Base-by-base conservation (phyloP, 2,329 filamentous ascomycete species). In the Exophiala oligosperma region DNA sequence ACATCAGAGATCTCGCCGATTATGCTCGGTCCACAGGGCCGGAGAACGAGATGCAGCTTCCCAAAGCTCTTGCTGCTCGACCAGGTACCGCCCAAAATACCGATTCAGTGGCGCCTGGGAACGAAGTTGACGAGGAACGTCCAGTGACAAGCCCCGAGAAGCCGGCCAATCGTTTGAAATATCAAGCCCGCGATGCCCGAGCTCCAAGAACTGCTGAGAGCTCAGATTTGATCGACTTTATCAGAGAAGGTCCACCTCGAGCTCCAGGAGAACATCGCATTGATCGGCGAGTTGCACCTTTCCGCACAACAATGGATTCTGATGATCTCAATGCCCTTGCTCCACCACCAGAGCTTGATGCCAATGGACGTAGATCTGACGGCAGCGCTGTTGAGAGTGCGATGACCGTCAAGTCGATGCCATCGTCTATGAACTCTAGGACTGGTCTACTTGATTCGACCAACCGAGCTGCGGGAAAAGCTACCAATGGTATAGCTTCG, bases 141-240 rank as follows among this genome's bases (percentile, higher is more conserved):
- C 56, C 61, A 7, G 24, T 23, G 23, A 61, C 58, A 23, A 52
- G 57, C n/a, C 44, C 56, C 9, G 50, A 49, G 11, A 64, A 54
- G 52, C 52, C 57, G 61, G 23, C 67, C 62, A 53, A 69, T 66
- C 48, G 64, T 62, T 57, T 76, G 48, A 84, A 83, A 59, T 80
- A 89, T 49, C 83, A 89, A 72, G 86, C 93, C 57, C 88, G 91
- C 49, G 87, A 91, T 61, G 84, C 90, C 38, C 79, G 81, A 43
- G 81, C 85, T 14, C 81, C 86, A 50, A 77, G 77, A 57, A 81
- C 79, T 52, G 84, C 85, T 51, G 87, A 87, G 64, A 95, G 87
- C 56, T 89, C 90, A 11, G 94, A 97, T 60, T 77, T 99, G 57
- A 96, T 97, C 64, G 92, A 97, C 71, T 97, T 99, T 72, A 95